Evolutionary conservation across 805 yeast genomes (phyloP).

Genomic region (Ogataea glucozyma): DNA sequence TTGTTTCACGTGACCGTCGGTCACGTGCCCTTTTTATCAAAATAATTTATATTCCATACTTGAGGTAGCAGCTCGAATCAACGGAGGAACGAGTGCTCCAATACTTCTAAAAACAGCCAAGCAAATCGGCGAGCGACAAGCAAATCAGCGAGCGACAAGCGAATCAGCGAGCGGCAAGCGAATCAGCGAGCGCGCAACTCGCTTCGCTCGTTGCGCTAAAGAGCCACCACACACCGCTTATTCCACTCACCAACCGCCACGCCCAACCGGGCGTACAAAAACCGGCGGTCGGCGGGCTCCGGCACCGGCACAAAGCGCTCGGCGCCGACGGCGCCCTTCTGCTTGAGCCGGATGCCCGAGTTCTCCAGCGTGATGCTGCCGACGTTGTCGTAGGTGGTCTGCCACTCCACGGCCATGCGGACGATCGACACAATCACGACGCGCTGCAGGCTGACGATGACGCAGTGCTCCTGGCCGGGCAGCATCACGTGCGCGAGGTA

Average conservation of each 20-base stretch:
- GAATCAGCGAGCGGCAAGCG: too few species aligned
- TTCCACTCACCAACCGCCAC: conserved; percentile 82
- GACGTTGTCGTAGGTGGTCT: conserved; percentile 60
- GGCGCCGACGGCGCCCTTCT: conserved; percentile 44
- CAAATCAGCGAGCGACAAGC: too few species aligned
- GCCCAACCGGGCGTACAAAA: conserved; percentile 70
- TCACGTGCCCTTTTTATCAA: too few species aligned
- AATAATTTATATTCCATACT: too few species aligned
- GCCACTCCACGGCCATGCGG: conserved; percentile 68
- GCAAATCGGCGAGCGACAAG: too few species aligned
- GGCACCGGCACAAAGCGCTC: conserved; percentile 72
- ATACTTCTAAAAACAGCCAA: too few species aligned
- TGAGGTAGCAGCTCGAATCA: too few species aligned
- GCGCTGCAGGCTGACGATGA: conserved; percentile 70
- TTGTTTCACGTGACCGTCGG: too few species aligned
- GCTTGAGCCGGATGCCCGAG: conserved; percentile 72
- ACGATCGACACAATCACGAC: conserved; percentile 69
- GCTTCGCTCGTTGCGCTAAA: too few species aligned
- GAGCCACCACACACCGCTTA: conserved; percentile 40
- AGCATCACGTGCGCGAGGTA: conserved; percentile 85
- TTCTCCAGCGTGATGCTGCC: conserved; percentile 73
- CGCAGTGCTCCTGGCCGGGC: conserved; percentile 77
- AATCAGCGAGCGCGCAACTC: too few species aligned
- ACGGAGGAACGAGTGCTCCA: too few species aligned
- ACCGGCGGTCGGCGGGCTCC: conserved; percentile 60